phyloP scores from a whole-genome alignment of 768 basidiomycete species.

The Russula abietina region DNA sequence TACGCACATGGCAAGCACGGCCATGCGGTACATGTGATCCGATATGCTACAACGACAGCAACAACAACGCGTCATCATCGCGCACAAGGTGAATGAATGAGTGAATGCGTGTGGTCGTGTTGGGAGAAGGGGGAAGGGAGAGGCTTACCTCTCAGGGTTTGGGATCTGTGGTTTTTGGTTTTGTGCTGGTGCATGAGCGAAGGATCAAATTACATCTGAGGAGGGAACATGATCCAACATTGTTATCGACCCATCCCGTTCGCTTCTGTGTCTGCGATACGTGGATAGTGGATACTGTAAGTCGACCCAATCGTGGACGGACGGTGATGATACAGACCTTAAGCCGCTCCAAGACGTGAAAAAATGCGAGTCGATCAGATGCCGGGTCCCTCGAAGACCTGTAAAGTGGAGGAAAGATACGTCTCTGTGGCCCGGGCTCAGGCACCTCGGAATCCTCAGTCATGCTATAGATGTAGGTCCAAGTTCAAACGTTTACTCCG shows the following conservation, averaged over 20 bases:
- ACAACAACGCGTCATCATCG: not conserved
- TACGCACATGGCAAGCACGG: slow-evolving; percentile 83
- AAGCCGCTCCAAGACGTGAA: slow-evolving; percentile 81
- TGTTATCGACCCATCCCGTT: slow-evolving; percentile 89
- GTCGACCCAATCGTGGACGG: too few species aligned
- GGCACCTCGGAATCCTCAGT: not conserved
- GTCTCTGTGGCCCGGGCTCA: slow-evolving; percentile 27
- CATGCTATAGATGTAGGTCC: not conserved
- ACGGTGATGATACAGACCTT: slow-evolving; percentile 50
- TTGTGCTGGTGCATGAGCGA: slow-evolving; percentile 6
- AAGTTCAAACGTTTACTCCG: not conserved
- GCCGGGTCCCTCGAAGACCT: slow-evolving; percentile 44
- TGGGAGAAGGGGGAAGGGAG: not conserved
- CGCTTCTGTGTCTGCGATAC: slow-evolving; percentile 80
- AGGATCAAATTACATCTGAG: not conserved
- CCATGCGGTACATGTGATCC: slow-evolving; percentile 98
- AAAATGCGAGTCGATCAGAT: slow-evolving; percentile 76
- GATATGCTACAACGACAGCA: slow-evolving; percentile 43
- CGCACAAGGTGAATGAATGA: not conserved
- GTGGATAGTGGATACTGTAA: not conserved
- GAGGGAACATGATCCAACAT: slow-evolving; percentile 37
- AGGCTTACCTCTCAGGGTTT: slow-evolving; percentile 68
- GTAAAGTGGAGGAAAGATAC: slow-evolving; percentile 59
- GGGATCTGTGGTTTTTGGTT: slow-evolving; percentile 48
- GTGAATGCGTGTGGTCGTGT: not conserved